Evolutionary conservation across 352 stramenopile genomes (phyloP), one percentile per base, ranked within the genome.

Genomic region (Salisapilia sapeloensis): DNA sequence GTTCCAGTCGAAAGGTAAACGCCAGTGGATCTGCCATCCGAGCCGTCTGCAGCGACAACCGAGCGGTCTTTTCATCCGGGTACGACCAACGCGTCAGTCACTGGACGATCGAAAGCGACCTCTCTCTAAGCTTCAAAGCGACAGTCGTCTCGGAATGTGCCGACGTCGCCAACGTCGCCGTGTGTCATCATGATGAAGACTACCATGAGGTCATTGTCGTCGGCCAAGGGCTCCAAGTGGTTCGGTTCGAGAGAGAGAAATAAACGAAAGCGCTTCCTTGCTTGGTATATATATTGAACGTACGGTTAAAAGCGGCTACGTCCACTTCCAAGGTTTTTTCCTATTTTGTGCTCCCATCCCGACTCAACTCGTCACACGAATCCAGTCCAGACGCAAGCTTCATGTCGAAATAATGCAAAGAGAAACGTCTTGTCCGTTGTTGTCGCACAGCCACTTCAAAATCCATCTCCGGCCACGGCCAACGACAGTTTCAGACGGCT

Each of bases 61-160:
- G 55, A 28, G 43, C 55, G 0, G 53, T 87, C 22, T 79, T 78
- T 42, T 44, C 52, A 25, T 72, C 48, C 4, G 76, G 76, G n/a
- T 92, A 92, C 35, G 76, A 92, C 40, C 76, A 92, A 44, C 67
- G 76, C 26, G 58, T 90, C 44, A 85, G 60, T 40, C 65, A 71
- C 31, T 92, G 70, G 66, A 25, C 19, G 10, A 52, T 74, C 27
- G 8, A 37, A 16, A 20, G 31, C 7, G 30, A 35, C 2, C 15
- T 34, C 9, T 33, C 37, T 2, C 32, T 18, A 13, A 26, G 17
- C 3, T 19, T 30, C 20, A 41, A 24, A 16, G 19, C 30, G 70
- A 64, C 53, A 59, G 44, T 48, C 52, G 79, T 89, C 38, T 76
- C 65, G 0, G 76, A 91, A 30, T 85, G 66, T 20, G 76, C 76